Evolutionary conservation across 768 basidiomycete species (phyloP).

Genomic region (Lyophyllum shimeji): DNA sequence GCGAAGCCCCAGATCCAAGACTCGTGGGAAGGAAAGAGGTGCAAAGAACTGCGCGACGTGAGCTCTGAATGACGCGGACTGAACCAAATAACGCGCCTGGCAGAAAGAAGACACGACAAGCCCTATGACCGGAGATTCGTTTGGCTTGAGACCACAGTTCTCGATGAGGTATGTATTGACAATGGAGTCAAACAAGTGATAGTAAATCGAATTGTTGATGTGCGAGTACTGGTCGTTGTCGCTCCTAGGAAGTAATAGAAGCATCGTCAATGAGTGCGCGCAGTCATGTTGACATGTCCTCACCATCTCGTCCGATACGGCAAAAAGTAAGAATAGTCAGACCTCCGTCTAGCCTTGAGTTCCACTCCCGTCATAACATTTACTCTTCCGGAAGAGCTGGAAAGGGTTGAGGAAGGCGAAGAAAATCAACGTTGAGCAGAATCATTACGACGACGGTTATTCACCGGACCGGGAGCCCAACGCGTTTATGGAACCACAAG

Average conservation of each 20-base stretch:
- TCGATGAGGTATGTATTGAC: conserved; percentile 78
- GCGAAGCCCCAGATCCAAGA: conserved; percentile 68
- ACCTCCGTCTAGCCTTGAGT: conserved; percentile 40
- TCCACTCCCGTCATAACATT: conserved; percentile 22
- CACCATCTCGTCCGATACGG: conserved; percentile 73
- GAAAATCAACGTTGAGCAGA: background rate
- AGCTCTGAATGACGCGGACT: background rate
- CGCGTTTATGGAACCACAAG: conserved; percentile 6
- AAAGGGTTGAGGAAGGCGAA: background rate
- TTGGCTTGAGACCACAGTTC: conserved; percentile 56
- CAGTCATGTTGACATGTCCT: conserved; percentile 14
- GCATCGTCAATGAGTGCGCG: no score
- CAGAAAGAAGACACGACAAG: conserved; percentile 79
- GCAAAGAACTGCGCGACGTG: conserved; percentile 55
- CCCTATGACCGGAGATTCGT: conserved; percentile 56
- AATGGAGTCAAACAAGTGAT: conserved; percentile 80
- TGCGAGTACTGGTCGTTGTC: conserved; percentile 88
- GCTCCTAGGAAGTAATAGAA: conserved; percentile 45
- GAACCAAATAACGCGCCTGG: conserved; percentile 38
- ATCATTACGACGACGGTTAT: conserved; percentile 7
- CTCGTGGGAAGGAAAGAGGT: conserved; percentile 72
- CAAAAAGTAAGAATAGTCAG: conserved; percentile 61
- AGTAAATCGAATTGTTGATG: conserved; percentile 79
- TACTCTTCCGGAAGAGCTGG: no score
- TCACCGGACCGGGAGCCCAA: background rate